Conservation (phyloP, 164 flowering plant species). For the Tetrastigma voinierianum region DNA sequence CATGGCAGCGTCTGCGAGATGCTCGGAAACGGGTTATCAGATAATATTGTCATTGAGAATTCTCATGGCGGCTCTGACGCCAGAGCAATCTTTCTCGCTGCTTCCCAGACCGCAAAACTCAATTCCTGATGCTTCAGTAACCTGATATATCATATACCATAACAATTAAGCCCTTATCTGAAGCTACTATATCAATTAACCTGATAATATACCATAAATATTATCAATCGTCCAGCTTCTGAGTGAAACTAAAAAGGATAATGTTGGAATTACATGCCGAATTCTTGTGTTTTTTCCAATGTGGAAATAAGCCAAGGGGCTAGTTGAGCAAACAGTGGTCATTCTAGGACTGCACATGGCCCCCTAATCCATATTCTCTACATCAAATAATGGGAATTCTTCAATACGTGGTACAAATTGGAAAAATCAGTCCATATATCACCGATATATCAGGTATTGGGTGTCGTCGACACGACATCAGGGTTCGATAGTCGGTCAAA, state of each 20-base stretch:
- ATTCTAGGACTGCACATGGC: background rate
- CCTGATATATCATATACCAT: no score
- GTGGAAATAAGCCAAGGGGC: background rate
- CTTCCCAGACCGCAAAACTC: conserved; percentile 28
- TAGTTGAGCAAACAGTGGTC: no score
- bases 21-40: conserved; percentile 51
- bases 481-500: no score
- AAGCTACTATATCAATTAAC: background rate
- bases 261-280: background rate
- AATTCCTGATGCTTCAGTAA: background rate
- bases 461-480: no score
- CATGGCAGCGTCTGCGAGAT: conserved; percentile 64
- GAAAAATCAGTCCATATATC: no score
- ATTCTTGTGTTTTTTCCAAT: background rate
- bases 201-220: no score
- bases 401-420: no score
- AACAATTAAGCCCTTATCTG: background rate
- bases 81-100: conserved; percentile 59
- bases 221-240: no score
- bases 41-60: conserved; percentile 47
- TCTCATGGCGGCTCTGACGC: conserved; percentile 56
- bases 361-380: no score
- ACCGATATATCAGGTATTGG: no score
- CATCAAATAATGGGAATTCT: background rate
- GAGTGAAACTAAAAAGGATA: no score